Conservation (phyloP, 2,329 filamentous ascomycete genomes). For the Alternaria atra region DNA sequence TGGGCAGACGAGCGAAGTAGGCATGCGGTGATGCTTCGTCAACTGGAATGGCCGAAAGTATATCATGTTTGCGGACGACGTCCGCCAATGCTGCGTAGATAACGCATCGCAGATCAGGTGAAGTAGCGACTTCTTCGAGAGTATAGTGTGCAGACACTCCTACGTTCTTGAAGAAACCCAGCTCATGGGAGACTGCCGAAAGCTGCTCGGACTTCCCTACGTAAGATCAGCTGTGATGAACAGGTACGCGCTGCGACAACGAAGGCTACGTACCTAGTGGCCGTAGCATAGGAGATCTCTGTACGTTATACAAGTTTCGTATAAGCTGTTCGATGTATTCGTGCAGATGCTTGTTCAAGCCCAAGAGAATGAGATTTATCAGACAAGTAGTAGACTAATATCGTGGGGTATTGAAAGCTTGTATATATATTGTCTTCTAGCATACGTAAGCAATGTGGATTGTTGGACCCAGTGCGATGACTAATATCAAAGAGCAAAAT, state of each 20-base stretch:
- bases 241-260: not conserved
- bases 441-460: no score
- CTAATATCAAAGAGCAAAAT: no score
- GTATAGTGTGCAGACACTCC: slow-evolving; percentile 45
- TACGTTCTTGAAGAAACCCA: slow-evolving; percentile 55
- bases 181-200: slow-evolving; percentile 52
- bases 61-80: not conserved
- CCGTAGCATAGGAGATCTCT: not conserved
- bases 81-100: not conserved
- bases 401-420: no score
- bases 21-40: not conserved
- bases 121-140: not conserved
- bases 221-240: not conserved
- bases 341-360: no score
- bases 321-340: no score
- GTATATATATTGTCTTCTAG: no score
- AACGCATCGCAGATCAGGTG: not conserved
- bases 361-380: no score
- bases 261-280: not conserved
- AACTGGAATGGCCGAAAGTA: not conserved
- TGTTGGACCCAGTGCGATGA: no score
- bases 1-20: not conserved
- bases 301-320: not conserved
- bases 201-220: slow-evolving; percentile 54
- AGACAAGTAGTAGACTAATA: no score